phyloP scores from a whole-genome alignment of 2,329 filamentous ascomycete species.

The Sphaerulina populicola region DNA sequence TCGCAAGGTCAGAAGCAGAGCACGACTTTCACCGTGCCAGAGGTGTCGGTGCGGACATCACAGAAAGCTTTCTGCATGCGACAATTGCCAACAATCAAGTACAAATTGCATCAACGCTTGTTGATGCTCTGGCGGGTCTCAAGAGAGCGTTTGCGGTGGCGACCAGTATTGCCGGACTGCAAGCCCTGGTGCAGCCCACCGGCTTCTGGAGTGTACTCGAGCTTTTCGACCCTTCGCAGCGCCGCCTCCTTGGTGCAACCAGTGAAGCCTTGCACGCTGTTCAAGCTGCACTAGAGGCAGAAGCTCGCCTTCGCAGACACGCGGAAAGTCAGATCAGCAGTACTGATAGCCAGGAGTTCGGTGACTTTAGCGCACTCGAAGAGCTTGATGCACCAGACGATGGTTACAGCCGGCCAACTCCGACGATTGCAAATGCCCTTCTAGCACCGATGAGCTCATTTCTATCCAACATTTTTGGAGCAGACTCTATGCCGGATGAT shows the following conservation, averaged over 20 bases:
- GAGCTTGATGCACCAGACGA: conserved; percentile 28
- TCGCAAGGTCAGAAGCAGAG: conserved; percentile 52
- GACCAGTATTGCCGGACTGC: conserved; percentile 13
- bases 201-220: conserved; percentile 39
- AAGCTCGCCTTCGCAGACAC: conserved; percentile 17
- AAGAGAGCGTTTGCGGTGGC: conserved; percentile 41
- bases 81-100: conserved; percentile 51
- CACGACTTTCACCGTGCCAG: conserved; percentile 40
- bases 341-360: conserved; percentile 59
- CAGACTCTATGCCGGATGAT: conserved; percentile 49
- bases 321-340: conserved; percentile 33
- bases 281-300: conserved; percentile 33
- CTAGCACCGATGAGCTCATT: conserved; percentile 46
- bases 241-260: conserved; percentile 40
- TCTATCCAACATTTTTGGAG: conserved; percentile 54
- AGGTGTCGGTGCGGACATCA: conserved; percentile 33
- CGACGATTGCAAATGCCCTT: conserved; percentile 32
- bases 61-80: conserved; percentile 42
- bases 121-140: conserved; percentile 46
- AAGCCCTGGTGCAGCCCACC: conserved; percentile 36
- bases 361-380: conserved; percentile 50
- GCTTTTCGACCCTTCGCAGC: conserved; percentile 42
- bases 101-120: conserved; percentile 48
- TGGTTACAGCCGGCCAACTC: background rate
- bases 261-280: conserved; percentile 45